Conservation (phyloP, 1,284 basidiomycete species). For the Cutaneotrichosporon cavernicola region DNA sequence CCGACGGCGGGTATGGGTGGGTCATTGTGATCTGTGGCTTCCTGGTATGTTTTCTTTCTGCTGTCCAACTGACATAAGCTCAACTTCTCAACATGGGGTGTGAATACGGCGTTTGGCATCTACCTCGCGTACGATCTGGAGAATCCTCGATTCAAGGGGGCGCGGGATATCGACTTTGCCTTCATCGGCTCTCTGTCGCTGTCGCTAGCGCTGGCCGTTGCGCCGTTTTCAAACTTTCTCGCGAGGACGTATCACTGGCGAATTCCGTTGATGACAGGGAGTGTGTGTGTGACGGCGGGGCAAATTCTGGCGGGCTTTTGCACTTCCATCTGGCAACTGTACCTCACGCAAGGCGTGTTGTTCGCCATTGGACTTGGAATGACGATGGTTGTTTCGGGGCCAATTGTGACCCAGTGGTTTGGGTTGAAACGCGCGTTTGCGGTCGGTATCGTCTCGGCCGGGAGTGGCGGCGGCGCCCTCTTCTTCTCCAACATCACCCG, state of each 20-base stretch:
- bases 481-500: constrained; percentile 49
- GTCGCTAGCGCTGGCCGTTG: constrained; percentile 19
- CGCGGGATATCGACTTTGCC: constrained; percentile 36
- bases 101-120: constrained; percentile 54
- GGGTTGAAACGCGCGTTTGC: constrained; percentile 25
- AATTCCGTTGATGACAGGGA: constrained; percentile 22
- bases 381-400: constrained; percentile 22
- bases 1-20: constrained; percentile 55
- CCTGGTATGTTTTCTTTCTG: constrained; percentile 10
- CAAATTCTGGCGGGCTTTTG: constrained; percentile 43
- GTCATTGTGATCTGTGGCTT: constrained; percentile 40
- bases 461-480: constrained; percentile 49
- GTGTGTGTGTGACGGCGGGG: constrained; percentile 30
- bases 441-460: constrained; percentile 39
- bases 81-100: constrained; percentile 43
- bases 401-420: constrained; percentile 28
- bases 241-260: constrained; percentile 26
- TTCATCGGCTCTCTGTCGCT: constrained; percentile 25
- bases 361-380: constrained; percentile 42
- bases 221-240: constrained; percentile 22
- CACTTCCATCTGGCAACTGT: constrained; percentile 32
- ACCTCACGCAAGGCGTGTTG: constrained; percentile 42
- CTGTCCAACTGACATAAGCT: constrained; percentile 11
- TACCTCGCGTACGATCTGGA: constrained; percentile 52
- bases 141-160: constrained; percentile 50